phyloP scores from a whole-genome alignment of 2,329 filamentous ascomycete species.

The Plectosphaerella cucumerina region DNA sequence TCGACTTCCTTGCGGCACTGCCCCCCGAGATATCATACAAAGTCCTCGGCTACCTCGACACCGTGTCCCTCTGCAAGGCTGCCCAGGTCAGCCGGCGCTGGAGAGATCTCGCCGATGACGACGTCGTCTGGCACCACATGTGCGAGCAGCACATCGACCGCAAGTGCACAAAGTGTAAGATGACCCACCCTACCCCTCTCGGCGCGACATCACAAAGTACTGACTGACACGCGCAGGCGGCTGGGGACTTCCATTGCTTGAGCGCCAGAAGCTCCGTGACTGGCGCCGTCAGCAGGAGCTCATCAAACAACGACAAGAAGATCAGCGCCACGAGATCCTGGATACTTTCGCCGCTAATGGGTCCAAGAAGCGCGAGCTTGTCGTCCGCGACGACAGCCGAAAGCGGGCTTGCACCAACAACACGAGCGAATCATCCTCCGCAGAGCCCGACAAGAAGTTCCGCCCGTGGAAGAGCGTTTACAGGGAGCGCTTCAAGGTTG shows the following conservation, averaged over 20 bases:
- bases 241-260: conserved; percentile 86
- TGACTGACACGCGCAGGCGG: conserved; percentile 71
- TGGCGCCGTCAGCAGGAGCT: conserved; percentile 83
- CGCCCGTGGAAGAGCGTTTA: conserved; percentile 93
- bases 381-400: conserved; percentile 21
- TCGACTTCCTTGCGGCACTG: conserved; percentile 88
- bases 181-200: conserved; percentile 52
- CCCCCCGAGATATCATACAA: conserved; percentile 90
- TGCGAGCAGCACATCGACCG: conserved; percentile 68
- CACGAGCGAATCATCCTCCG: conserved; percentile 12
- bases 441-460: conserved; percentile 42
- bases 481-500: conserved; percentile 90
- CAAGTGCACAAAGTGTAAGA: conserved; percentile 77
- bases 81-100: conserved; percentile 89
- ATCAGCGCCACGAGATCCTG: conserved; percentile 11
- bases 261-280: conserved; percentile 80
- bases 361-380: conserved; percentile 28
- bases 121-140: conserved; percentile 95
- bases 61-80: conserved; percentile 89
- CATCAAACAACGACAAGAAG: conserved; percentile 17
- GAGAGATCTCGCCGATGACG: conserved; percentile 89
- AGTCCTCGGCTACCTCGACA: conserved; percentile 89
- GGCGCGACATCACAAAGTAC: conserved; percentile 63
- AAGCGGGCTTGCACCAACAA: conserved; percentile 28
- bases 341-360: conserved; percentile 16